Conservation (phyloP, 2,329 filamentous ascomycete genomes). For the Periconia sp. region DNA sequence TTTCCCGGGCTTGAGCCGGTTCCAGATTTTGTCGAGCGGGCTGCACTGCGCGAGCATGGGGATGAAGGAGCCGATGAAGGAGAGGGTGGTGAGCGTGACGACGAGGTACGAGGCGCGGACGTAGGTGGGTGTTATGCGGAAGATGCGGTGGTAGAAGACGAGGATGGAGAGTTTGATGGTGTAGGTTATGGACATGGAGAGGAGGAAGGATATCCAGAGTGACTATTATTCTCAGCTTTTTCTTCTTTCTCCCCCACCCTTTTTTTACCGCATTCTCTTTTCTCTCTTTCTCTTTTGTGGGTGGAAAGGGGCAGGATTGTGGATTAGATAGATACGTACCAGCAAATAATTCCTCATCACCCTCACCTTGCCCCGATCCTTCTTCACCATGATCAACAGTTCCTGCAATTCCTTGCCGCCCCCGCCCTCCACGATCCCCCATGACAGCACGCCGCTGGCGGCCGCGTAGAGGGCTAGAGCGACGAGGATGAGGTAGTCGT, state of each 20-base stretch:
- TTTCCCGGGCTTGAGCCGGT: not conserved
- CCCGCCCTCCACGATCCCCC: not conserved
- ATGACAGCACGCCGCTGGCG: not conserved
- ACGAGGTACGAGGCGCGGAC: not conserved
- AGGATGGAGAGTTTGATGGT: not conserved
- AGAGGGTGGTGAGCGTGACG: not conserved
- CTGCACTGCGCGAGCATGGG: not conserved
- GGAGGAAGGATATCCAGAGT: too few relatives aligned
- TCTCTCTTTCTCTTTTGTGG: too few relatives aligned
- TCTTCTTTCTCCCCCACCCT: too few relatives aligned
- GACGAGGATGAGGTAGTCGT: not conserved
- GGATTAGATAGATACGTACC: too few relatives aligned
- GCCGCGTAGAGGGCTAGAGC: not conserved
- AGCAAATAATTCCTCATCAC: not conserved
- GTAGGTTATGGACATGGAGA: not conserved
- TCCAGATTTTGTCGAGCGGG: conserved; percentile 2
- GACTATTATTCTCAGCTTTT: too few relatives aligned
- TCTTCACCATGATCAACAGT: not conserved
- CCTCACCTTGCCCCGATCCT: not conserved
- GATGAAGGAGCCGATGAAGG: not conserved
- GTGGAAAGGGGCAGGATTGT: too few relatives aligned
- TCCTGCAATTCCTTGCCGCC: not conserved
- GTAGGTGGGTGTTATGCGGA: not conserved
- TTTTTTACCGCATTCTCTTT: too few relatives aligned
- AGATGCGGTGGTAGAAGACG: not conserved